A percentile compares a stretch with the other conserved stretches of the same genome.
These are phyloP conservation scores for Climacium dendroides DNA, from an alignment of 225 moss, liverwort and hornwort genomes.

Conservation along the genomic window DNA sequence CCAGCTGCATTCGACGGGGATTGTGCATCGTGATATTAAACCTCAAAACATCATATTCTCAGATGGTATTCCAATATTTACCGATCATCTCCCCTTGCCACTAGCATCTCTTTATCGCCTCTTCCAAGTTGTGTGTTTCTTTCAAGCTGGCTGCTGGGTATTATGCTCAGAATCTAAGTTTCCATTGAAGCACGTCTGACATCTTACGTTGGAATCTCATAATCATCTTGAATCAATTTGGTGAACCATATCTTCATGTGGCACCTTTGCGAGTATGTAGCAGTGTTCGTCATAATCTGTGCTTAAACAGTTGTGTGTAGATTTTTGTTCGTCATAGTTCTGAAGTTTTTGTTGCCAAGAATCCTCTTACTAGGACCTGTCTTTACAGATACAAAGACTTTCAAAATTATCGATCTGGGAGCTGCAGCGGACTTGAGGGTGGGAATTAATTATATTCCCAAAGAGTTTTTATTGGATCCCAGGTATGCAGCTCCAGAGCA, in stretches of 20 bases:
- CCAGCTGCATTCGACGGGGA: conserved; percentile 79
- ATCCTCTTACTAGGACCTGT: background rate
- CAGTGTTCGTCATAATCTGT: background rate
- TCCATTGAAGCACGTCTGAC: background rate
- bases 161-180: background rate
- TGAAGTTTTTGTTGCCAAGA: background rate
- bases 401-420: conserved; percentile 96
- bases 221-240: background rate
- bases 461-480: conserved; percentile 97
- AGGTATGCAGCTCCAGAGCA: conserved; percentile 98
- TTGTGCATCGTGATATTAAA: conserved; percentile 96
- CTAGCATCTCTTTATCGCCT: background rate
- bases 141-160: background rate
- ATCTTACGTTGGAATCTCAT: background rate
- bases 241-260: background rate
- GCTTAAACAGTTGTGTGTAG: background rate
- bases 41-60: conserved; percentile 97
- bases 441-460: conserved; percentile 95
- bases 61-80: conserved; percentile 29
- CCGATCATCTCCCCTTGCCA: background rate
- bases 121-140: background rate
- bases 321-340: background rate
- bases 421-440: conserved; percentile 95
- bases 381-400: conserved; percentile 52
- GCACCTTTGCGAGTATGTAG: background rate